Evolutionary conservation across 768 basidiomycete genomes (phyloP).

Genomic region (Boletus rufocinnamomeus): DNA sequence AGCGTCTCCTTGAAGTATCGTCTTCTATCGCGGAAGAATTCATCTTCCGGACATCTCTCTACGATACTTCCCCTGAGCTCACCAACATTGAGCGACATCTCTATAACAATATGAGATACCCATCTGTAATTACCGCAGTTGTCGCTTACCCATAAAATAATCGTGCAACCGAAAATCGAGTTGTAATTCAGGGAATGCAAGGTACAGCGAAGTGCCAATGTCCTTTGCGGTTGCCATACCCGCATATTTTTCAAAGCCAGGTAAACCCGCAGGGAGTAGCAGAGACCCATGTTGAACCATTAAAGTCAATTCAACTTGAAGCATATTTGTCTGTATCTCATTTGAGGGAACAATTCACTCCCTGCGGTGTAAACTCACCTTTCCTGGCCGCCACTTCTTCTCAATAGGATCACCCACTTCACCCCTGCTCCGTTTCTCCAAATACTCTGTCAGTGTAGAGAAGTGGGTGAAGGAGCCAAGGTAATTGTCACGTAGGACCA

Average conservation of each 20-base stretch:
- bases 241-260: slow-evolving; percentile 53
- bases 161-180: slow-evolving; percentile 80
- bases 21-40: slow-evolving; percentile 29
- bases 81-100: slow-evolving; percentile 75
- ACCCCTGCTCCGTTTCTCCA: slow-evolving; percentile 60
- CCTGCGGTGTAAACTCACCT: slow-evolving; percentile 45
- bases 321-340: slow-evolving; percentile 67
- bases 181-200: slow-evolving; percentile 69
- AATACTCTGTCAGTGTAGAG: slow-evolving; percentile 82
- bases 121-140: slow-evolving; percentile 1
- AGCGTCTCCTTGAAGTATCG: slow-evolving; percentile 37
- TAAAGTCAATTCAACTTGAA: slow-evolving; percentile 72
- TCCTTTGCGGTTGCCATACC: slow-evolving; percentile 33
- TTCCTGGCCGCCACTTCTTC: slow-evolving; percentile 76
- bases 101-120: slow-evolving; percentile 40
- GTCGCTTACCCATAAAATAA: slow-evolving; percentile 76
- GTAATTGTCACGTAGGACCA: slow-evolving; percentile 92
- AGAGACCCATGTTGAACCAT: slow-evolving; percentile 53
- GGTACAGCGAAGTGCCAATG: slow-evolving; percentile 54
- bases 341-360: slow-evolving; percentile 10
- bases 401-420: slow-evolving; percentile 81
- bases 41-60: slow-evolving; percentile 47
- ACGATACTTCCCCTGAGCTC: slow-evolving; percentile 57
- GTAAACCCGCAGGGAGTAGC: slow-evolving; percentile 65
- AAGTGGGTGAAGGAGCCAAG: slow-evolving; percentile 94